A percentile compares a stretch with the other conserved stretches of the same genome.
Evolutionary conservation across 2,329 filamentous ascomycete genomes (phyloP).

Genomic region (Thielaviopsis punctulata): DNA sequence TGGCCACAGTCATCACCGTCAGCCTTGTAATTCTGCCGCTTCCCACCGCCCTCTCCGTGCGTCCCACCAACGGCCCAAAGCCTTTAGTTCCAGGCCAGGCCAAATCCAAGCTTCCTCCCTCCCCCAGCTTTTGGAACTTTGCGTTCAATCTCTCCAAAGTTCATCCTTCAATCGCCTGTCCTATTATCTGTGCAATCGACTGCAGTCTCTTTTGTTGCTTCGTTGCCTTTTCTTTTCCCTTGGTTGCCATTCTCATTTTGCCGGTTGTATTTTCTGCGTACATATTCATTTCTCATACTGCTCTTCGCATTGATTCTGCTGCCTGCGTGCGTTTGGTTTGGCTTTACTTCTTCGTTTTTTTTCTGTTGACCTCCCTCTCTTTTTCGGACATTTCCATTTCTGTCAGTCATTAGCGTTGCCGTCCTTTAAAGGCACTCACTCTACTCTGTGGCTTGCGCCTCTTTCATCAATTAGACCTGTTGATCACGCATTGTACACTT

Average conservation of each 20-base stretch:
- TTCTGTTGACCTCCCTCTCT: neutral
- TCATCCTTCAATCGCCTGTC: no score
- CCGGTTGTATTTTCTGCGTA: neutral
- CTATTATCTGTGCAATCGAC: neutral
- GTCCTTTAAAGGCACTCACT: neutral
- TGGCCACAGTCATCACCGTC: neutral
- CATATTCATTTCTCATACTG: no score
- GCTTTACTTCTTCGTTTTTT: neutral
- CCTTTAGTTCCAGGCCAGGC: neutral
- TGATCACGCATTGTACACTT: neutral
- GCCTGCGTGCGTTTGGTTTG: neutral
- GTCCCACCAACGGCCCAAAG: neutral
- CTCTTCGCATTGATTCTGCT: neutral
- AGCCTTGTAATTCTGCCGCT: slow-evolving; percentile 7
- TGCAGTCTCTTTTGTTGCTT: slow-evolving; percentile 12
- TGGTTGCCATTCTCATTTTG: neutral
- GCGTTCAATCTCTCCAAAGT: no score
- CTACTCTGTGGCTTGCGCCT: no score
- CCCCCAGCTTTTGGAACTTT: neutral
- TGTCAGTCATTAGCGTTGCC: neutral
- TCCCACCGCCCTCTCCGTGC: slow-evolving; percentile 2
- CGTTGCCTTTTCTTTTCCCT: neutral
- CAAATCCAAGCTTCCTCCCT: neutral
- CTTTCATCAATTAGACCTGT: no score
- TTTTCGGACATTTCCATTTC: slow-evolving; percentile 1